Evolutionary conservation across 2,329 filamentous ascomycete species (phyloP).

Genomic region (Neospermospora avenae): DNA sequence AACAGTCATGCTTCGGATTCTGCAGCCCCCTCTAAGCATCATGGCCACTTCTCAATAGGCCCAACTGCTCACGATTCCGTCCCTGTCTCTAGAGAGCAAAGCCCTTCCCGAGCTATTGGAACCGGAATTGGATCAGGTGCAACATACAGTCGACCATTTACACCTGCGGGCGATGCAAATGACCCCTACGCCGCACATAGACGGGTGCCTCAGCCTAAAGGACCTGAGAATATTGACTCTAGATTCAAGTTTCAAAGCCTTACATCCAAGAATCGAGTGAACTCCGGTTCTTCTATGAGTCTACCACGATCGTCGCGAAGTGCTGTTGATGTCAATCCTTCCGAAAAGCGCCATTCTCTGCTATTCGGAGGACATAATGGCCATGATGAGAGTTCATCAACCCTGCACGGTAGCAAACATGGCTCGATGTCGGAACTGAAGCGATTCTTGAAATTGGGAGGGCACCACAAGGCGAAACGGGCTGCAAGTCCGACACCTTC

Average conservation of each 20-base stretch:
- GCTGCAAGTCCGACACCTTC: conserved; percentile 60
- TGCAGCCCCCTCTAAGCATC: conserved; percentile 21
- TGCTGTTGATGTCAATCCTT: conserved; percentile 40
- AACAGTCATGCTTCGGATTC: conserved; percentile 26
- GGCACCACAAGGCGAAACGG: conserved; percentile 64
- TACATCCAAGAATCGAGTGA: conserved; percentile 64
- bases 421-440: conserved; percentile 94
- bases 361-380: conserved; percentile 42
- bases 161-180: conserved; percentile 73
- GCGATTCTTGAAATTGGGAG: conserved; percentile 87
- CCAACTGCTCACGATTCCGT: conserved; percentile 39
- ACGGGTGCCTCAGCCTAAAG: conserved; percentile 65
- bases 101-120: conserved; percentile 59
- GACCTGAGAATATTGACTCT: conserved; percentile 67
- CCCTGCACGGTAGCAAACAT: conserved; percentile 50
- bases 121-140: conserved; percentile 58
- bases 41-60: conserved; percentile 33
- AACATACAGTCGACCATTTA: conserved; percentile 70
- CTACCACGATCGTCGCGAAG: conserved; percentile 42
- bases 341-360: conserved; percentile 51
- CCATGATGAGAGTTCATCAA: conserved; percentile 44
- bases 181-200: conserved; percentile 86
- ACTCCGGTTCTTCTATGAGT: conserved; percentile 49
- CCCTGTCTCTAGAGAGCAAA: conserved; percentile 58
- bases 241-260: conserved; percentile 73